phyloP scores from a whole-genome alignment of 176 grass and related monocot species.

The Alloteropsis semialata region DNA sequence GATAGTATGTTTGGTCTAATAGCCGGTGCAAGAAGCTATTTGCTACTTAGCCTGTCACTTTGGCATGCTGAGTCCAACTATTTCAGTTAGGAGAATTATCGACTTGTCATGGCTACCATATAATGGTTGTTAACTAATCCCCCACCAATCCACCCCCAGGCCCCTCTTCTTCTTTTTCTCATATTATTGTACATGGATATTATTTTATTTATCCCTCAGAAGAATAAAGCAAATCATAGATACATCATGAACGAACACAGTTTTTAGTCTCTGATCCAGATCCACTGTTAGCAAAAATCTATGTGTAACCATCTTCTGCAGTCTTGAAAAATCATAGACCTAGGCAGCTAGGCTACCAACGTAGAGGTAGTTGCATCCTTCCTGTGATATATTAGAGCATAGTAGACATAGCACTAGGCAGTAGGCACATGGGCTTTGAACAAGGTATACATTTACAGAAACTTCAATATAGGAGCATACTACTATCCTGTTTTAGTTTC shows the following conservation, averaged over 20 bases:
- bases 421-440: neutral
- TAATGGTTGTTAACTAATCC: neutral
- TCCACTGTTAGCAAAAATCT: neutral
- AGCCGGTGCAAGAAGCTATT: no score
- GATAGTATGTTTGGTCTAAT: no score
- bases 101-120: slow-evolving; percentile 14
- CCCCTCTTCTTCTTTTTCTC: slow-evolving; percentile 23
- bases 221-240: neutral
- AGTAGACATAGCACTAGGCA: neutral
- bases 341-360: neutral
- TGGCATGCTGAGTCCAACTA: slow-evolving; percentile 59
- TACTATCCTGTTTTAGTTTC: neutral
- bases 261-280: slow-evolving; percentile 11
- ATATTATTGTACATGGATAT: slow-evolving; percentile 3
- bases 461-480: neutral
- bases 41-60: no score
- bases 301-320: neutral
- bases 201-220: slow-evolving; percentile 18
- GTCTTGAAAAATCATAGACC: neutral
- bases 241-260: slow-evolving; percentile 16
- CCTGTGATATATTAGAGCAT: neutral
- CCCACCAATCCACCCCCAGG: slow-evolving; percentile 10
- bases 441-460: neutral
- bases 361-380: neutral
- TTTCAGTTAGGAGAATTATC: slow-evolving; percentile 45